Evolutionary conservation across 108 stramenopile species (phyloP), one percentile per base, ranked within the genome.

Genomic region (Parietichytrium sp.): DNA sequence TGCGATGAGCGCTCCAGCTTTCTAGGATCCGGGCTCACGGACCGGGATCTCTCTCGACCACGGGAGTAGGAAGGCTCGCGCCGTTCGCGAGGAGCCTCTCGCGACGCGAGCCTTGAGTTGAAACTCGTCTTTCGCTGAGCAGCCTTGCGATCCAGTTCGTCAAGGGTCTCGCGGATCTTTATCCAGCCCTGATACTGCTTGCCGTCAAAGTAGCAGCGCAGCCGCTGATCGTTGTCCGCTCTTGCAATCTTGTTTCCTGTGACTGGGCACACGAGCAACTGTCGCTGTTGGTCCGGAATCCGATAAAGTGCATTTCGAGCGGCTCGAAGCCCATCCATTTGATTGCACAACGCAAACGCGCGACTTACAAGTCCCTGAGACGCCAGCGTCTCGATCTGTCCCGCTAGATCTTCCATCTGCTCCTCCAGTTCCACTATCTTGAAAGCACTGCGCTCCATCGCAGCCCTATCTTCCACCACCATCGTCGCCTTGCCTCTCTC

Each of bases 161-260:
- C 20, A 8, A 72, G 61, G 36, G 36, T 72, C 38, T 33, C 61
- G 42, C 61, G 61, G 8, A 72, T 42, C 23, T 45, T 33, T 25
- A 45, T 72, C 61, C 61, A 72, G 6, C 61, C 61, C 2, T 72
- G 36, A 42, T 72, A 72, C 45, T 72, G 61, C 61, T 72, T 72
- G 45, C 61, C 61, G 29, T 33, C 45, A 20, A 72, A 72, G 1
- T 72, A 42, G 61, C 61, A 45, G 16, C 36, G 33, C 10, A 72
- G 61, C 8, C 61, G 61, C 61, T 72, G 38, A 25, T 72, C 61
- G 42, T 6, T 72, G 61, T 72, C 61, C 38, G 38, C 42, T 7
- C 61, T 33, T 42, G 42, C 10, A 45, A 72, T 72, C 15, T 45
- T 33, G 61, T 72, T 72, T 0, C 61, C 61, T 10, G 38, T 72